Evolutionary conservation across 148 eudicot genomes (phyloP).

Genomic region (Bassia scoparia): DNA sequence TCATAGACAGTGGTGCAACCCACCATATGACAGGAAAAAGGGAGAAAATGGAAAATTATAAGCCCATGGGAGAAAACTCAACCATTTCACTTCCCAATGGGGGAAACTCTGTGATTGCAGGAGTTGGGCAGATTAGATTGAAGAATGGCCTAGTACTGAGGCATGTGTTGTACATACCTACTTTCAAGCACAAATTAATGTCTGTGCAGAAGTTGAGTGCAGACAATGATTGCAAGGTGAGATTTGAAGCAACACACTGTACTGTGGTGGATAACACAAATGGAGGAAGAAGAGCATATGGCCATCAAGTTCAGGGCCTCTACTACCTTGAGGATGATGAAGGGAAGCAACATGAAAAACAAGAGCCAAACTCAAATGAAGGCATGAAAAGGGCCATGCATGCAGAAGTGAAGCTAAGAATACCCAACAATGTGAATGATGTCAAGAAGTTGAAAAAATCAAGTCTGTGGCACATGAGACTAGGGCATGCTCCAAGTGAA

Average conservation of each 20-base stretch:
- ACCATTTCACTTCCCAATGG: not conserved
- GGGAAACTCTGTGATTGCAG: not conserved
- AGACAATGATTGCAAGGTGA: not conserved
- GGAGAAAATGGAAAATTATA: no score
- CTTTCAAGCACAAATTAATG: not conserved
- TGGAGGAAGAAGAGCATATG: not conserved
- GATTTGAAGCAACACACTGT: no score
- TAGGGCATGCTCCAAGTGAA: not conserved
- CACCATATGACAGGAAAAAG: no score
- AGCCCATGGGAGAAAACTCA: no score
- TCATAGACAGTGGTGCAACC: no score
- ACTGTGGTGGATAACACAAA: not conserved
- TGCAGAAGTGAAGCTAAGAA: not conserved
- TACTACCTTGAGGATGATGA: not conserved
- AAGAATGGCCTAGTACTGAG: no score
- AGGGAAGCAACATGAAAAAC: no score
- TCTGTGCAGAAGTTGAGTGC: not conserved
- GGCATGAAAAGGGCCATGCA: not conserved
- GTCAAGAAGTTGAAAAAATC: not conserved
- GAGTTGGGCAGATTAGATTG: not conserved
- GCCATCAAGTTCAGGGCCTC: not conserved
- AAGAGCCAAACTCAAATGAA: not conserved
- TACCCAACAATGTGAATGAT: not conserved
- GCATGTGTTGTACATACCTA: not conserved
- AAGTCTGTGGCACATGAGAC: not conserved